Percentiles rank a stretch among this genome's conserved stretches.
Evolutionary conservation across 2,329 filamentous ascomycete genomes (phyloP).

Genomic region (Coniochaeta hoffmannii): DNA sequence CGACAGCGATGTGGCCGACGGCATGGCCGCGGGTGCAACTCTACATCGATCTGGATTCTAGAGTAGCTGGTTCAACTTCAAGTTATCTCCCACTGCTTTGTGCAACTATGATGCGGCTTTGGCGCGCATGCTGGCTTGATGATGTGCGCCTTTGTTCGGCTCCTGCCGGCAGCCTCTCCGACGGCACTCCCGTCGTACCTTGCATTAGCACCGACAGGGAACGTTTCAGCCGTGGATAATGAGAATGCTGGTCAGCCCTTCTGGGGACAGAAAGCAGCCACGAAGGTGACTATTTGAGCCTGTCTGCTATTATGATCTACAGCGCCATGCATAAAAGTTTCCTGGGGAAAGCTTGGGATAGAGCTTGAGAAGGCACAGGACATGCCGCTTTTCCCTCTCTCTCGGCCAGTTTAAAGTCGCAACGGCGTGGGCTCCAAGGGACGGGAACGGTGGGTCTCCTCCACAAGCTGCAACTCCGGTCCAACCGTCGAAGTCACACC

Average conservation of each 20-base stretch:
- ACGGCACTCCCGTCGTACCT: constrained; percentile 8
- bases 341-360: background rate
- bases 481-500: background rate
- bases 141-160: background rate
- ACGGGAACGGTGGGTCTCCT: background rate
- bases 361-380: background rate
- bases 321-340: constrained; percentile 5
- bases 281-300: background rate
- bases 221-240: background rate
- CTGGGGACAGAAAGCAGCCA: background rate
- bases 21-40: no score
- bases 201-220: constrained; percentile 12
- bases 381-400: background rate
- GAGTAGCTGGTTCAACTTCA: no score
- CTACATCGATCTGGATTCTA: no score
- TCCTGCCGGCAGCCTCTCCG: constrained; percentile 1
- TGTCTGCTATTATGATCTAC: constrained; percentile 6
- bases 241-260: background rate
- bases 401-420: background rate
- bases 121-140: background rate
- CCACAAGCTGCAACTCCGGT: background rate
- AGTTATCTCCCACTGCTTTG: background rate
- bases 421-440: background rate
- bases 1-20: no score
- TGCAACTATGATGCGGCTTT: background rate